Evolutionary conservation across 495 filamentous ascomycete genomes (phyloP), one percentile per base, ranked within the genome.

Genomic region (Tuber melanosporum): DNA sequence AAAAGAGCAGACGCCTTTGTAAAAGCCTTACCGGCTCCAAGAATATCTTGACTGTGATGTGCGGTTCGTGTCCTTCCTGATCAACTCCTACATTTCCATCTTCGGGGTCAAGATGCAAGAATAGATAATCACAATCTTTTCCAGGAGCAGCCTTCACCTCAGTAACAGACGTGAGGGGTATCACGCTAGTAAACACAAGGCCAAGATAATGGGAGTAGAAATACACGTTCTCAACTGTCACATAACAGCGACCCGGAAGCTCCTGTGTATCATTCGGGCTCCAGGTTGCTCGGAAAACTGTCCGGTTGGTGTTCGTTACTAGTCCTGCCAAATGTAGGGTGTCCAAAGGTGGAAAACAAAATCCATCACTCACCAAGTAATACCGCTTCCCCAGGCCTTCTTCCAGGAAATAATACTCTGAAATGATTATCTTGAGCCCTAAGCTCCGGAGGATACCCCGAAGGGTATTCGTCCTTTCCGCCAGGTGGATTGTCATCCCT

Each of bases 191-290:
- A 71, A 98, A 86, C 0, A 97, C 93, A 43, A 99, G 87, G n/a
- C 95, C 95, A 81, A 96, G 88, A 79, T 97, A 91, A 83, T 98
- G 90, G 73, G 94, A 96, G 85, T 97, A 99, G 83, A 99, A 99
- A 82, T 96, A 98, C 77, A 98, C 89, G 47, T 94, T 91, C 72
- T 89, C 89, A 6, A 90, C 87, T 1, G 96, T 98, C 70, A 97
- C 91, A 83, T 94, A 99, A 36, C 94, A 91, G 74, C 95, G 87
- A 0, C 95, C 96, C 69, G 94, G 92, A 74, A 94, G 92, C 73
- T 93, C 91, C 85, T 94, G 92, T 75, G 90, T 88, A 8, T 92
- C 91, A 81, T 91, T 92, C 4, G 91, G 90, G 77, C 89, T 91
- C 91, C 91, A 93, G 0, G 89, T 91, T 20, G 89, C 91, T 57